Conservation (phyloP, 2,329 filamentous ascomycete species). For the Sordariomycetes sp. region DNA sequence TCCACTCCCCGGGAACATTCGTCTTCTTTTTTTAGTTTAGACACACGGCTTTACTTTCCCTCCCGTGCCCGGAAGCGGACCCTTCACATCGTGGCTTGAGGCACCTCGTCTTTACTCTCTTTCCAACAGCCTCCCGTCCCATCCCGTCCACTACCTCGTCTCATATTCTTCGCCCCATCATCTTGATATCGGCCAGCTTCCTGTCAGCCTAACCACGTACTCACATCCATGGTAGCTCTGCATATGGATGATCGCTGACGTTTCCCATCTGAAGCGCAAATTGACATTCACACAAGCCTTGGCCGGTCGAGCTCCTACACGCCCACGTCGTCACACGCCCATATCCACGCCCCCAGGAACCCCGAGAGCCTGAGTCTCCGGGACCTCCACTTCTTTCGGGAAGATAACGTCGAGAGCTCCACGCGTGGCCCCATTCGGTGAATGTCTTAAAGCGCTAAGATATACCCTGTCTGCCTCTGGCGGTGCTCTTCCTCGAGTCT, state of each 20-base stretch:
- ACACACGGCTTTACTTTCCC: not conserved
- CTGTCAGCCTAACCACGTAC: not conserved
- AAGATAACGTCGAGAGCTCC: conserved; percentile 1
- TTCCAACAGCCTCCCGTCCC: not conserved
- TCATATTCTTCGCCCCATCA: not conserved
- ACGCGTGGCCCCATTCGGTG: not conserved
- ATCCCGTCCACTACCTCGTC: not conserved
- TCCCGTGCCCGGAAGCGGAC: not conserved
- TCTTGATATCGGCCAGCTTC: not conserved
- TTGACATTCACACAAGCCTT: conserved; percentile 1
- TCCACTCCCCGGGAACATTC: too few species aligned
- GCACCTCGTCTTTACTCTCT: not conserved
- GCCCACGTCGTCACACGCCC: not conserved
- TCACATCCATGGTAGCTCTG: not conserved
- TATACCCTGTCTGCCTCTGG: not conserved
- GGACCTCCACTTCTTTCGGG: not conserved
- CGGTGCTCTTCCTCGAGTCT: not conserved
- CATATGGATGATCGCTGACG: not conserved
- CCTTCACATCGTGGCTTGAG: not conserved
- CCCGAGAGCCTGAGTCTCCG: not conserved
- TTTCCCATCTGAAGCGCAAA: conserved; percentile 3
- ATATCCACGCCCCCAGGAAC: conserved; percentile 2
- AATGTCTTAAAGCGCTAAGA: conserved; percentile 1
- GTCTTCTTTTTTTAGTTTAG: not conserved
- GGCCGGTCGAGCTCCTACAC: not conserved